Conservation (phyloP, 208 protist species). For the Crithidia sp. region DNA sequence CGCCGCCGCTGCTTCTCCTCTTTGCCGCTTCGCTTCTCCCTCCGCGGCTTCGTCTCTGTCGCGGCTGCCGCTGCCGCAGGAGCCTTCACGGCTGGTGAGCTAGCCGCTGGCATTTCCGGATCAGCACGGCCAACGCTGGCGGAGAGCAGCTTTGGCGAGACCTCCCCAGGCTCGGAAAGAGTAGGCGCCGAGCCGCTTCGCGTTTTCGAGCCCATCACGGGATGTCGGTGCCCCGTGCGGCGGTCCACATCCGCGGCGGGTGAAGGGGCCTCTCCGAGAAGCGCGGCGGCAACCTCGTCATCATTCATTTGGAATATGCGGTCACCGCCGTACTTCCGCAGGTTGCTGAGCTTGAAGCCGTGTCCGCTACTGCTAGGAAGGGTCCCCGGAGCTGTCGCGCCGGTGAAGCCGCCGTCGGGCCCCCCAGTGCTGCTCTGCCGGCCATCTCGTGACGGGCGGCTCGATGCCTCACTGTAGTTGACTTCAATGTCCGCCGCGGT, state of each 20-base stretch:
- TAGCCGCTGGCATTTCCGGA: background rate
- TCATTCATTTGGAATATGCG: constrained; percentile 18
- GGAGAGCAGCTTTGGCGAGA: constrained; percentile 8
- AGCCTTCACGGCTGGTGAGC: background rate
- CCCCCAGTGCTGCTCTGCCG: constrained; percentile 7
- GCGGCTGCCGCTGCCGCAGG: background rate
- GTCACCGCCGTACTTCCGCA: constrained; percentile 12
- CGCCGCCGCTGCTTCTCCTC: constrained; percentile 14
- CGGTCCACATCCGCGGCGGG: constrained; percentile 13
- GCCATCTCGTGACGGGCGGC: constrained; percentile 1
- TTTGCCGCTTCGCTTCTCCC: constrained; percentile 14
- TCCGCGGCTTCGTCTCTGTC: background rate
- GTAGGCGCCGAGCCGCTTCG: constrained; percentile 6
- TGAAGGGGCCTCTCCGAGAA: background rate
- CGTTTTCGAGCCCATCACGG: background rate
- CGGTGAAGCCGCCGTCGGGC: background rate
- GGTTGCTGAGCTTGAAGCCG: constrained; percentile 8
- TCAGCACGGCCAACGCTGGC: background rate
- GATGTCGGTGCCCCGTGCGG: constrained; percentile 11
- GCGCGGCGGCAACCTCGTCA: constrained; percentile 8
- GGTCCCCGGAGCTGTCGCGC: constrained; percentile 11
- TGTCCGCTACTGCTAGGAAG: constrained; percentile 18
- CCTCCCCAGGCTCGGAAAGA: background rate
- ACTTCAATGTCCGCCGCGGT: background rate
- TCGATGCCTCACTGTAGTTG: background rate